A percentile compares a stretch with the other conserved stretches of the same genome.
These are phyloP conservation scores for Schrenkiella parvula DNA, from an alignment of 345 rosid species.

Conservation along the genomic window DNA sequence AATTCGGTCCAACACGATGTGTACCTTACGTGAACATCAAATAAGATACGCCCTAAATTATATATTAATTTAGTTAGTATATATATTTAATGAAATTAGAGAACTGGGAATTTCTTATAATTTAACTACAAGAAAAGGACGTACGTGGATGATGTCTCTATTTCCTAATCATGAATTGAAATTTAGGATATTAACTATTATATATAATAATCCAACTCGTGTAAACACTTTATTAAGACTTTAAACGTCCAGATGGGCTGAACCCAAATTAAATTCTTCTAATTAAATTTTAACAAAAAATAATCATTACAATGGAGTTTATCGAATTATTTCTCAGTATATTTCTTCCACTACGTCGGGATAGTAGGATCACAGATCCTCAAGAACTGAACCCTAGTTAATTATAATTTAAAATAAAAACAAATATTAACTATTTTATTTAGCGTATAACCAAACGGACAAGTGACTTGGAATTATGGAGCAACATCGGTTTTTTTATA, in stretches of 20 bases:
- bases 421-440: neutral
- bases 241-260: slow-evolving; percentile 13
- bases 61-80: neutral
- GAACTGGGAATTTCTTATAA: neutral
- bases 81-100: neutral
- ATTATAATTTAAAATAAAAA: neutral
- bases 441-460: neutral
- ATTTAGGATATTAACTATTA: neutral
- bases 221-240: neutral
- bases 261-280: neutral
- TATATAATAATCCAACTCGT: neutral
- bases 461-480: neutral
- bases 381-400: neutral
- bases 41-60: neutral
- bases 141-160: slow-evolving; percentile 7
- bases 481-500: neutral
- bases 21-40: neutral
- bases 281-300: neutral
- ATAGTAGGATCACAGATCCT: slow-evolving; percentile 5
- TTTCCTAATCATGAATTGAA: neutral
- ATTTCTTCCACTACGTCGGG: neutral
- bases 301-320: too few relatives aligned
- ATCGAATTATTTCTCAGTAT: neutral
- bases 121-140: slow-evolving; percentile 16
- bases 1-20: too few relatives aligned